These are phyloP conservation scores for Camelina laxa DNA, from an alignment of 345 rosid species.

Conservation along the genomic window DNA sequence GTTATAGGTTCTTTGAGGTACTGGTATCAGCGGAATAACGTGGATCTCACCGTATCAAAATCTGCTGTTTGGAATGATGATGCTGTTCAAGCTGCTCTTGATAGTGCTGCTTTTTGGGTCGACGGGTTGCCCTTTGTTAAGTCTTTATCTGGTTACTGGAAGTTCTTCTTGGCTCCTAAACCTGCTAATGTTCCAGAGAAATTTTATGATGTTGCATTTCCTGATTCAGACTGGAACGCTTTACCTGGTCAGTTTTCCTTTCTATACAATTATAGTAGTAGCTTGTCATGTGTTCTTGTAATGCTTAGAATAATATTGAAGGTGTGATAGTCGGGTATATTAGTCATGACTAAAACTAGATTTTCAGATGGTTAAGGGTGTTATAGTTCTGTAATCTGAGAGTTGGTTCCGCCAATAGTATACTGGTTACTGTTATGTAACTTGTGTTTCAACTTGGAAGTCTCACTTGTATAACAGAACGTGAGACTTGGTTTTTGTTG, in stretches of 20 bases:
- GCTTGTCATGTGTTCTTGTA: not conserved
- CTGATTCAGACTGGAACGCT: conserved; percentile 76
- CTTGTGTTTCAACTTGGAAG: conserved; percentile 16
- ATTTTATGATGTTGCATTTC: conserved; percentile 59
- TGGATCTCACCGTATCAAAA: conserved; percentile 63
- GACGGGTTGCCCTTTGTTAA: conserved; percentile 78
- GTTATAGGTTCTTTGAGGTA: conserved; percentile 72
- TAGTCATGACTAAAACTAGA: not conserved
- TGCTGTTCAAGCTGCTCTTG: conserved; percentile 77
- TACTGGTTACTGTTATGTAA: not conserved
- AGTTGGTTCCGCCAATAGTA: conserved; percentile 13
- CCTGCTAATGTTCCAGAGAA: conserved; percentile 66
- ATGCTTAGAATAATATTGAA: not conserved
- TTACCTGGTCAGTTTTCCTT: conserved; percentile 65
- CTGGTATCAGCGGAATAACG: conserved; percentile 84
- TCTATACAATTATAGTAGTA: not conserved
- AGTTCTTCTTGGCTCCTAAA: conserved; percentile 71
- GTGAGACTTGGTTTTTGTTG: conserved; percentile 10
- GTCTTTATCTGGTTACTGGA: conserved; percentile 93
- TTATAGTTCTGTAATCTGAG: not conserved
- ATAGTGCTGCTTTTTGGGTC: conserved; percentile 78
- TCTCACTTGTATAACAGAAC: not conserved
- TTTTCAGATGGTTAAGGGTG: not conserved
- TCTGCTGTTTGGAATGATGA: conserved; percentile 92
- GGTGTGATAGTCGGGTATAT: not conserved